Percentiles rank a stretch among this genome's conserved stretches.
These are phyloP conservation scores for Yarrowia phangngaensis DNA, from an alignment of 805 yeast genomes.

Conservation along the genomic window DNA sequence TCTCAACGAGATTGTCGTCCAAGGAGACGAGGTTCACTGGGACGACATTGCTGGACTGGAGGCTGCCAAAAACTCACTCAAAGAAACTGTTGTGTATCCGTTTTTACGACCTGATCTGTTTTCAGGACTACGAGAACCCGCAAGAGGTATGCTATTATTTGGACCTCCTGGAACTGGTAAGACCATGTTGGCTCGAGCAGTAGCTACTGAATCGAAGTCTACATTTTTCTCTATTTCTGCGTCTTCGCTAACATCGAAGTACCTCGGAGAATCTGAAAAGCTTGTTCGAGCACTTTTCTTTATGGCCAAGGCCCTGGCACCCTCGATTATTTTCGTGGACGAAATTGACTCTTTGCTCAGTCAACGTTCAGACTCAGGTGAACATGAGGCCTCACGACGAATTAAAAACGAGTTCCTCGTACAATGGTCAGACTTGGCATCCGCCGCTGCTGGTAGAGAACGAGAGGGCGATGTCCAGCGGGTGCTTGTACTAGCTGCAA, in stretches of 20 bases:
- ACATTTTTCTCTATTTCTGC: conserved; percentile 91
- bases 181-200: conserved; percentile 95
- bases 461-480: conserved; percentile 50
- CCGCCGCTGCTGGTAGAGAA: conserved; percentile 77
- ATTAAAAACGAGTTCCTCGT: conserved; percentile 90
- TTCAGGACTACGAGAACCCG: conserved; percentile 87
- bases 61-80: conserved; percentile 79
- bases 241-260: conserved; percentile 78
- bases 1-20: conserved; percentile 78
- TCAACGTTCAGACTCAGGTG: conserved; percentile 69
- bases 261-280: conserved; percentile 88
- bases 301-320: conserved; percentile 79
- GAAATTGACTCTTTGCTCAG: conserved; percentile 91
- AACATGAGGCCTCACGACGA: conserved; percentile 82
- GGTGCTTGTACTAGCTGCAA: conserved; percentile 88
- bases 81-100: conserved; percentile 95
- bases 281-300: conserved; percentile 83
- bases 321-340: conserved; percentile 91
- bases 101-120: conserved; percentile 90
- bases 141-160: conserved; percentile 90
- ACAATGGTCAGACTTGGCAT: conserved; percentile 90
- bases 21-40: conserved; percentile 91
- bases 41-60: conserved; percentile 92
- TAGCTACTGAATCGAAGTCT: conserved; percentile 90
- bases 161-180: conserved; percentile 99